phyloP scores from a whole-genome alignment of 495 filamentous ascomycete genomes.

The Astrothelium macrocarpum region DNA sequence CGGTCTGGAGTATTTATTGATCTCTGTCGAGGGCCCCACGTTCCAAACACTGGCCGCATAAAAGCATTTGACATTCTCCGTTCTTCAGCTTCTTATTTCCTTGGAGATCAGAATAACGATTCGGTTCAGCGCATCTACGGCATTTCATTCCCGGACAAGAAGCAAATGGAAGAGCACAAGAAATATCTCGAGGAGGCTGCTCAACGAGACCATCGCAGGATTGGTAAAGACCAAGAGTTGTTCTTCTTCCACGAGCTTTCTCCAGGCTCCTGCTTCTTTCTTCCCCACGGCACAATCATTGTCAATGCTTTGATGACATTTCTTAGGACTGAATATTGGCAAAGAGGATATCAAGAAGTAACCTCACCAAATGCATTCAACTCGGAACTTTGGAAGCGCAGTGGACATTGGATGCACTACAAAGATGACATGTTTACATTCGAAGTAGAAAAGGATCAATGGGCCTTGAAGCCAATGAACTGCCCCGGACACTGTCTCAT shows the following conservation, averaged over 20 bases:
- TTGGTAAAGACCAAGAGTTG: constrained; percentile 89
- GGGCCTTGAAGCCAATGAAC: constrained; percentile 94
- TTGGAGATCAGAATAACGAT: constrained; percentile 86
- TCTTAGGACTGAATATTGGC: constrained; percentile 80
- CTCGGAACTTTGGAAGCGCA: constrained; percentile 78
- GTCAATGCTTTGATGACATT: constrained; percentile 79
- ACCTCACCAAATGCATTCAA: constrained; percentile 96
- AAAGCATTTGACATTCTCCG: constrained; percentile 90
- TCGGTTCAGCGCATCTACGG: constrained; percentile 93
- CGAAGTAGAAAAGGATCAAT: constrained; percentile 80
- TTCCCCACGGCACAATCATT: constrained; percentile 77
- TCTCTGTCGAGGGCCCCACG: constrained; percentile 72
- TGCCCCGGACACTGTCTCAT: constrained; percentile 81
- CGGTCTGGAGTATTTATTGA: constrained; percentile 73
- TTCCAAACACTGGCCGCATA: constrained; percentile 84
- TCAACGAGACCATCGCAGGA: constrained; percentile 83
- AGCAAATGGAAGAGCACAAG: constrained; percentile 77
- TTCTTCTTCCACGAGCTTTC: constrained; percentile 93
- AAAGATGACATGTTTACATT: constrained; percentile 94
- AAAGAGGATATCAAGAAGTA: constrained; percentile 89
- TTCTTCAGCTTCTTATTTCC: constrained; percentile 95
- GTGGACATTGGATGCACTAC: constrained; percentile 93
- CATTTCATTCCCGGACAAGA: constrained; percentile 95
- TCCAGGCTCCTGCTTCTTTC: constrained; percentile 83
- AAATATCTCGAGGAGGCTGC: constrained; percentile 92